Evolutionary conservation across 805 yeast species (phyloP).

Genomic region (Sugiyamaella floridensis): DNA sequence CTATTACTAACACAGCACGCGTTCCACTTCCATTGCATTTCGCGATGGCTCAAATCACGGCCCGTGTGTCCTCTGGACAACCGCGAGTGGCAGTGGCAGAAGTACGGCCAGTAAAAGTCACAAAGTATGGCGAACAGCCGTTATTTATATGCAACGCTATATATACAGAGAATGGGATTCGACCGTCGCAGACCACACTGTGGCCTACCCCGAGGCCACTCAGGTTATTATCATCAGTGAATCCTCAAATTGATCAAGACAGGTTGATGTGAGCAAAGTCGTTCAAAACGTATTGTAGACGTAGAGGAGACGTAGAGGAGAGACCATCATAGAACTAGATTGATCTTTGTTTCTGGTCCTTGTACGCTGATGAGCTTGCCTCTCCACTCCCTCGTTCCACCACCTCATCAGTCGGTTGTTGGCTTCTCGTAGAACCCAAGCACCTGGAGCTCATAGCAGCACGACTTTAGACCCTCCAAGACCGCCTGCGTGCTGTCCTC

Average conservation of each 20-base stretch:
- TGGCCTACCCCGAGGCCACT: too few relatives aligned
- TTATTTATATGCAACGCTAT: slow-evolving; percentile 4
- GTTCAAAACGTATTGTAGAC: too few relatives aligned
- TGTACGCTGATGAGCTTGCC: too few relatives aligned
- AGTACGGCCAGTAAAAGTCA: slow-evolving; percentile 54
- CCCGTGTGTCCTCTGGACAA: slow-evolving; percentile 96
- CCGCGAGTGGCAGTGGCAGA: slow-evolving; percentile 75
- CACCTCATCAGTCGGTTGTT: too few relatives aligned
- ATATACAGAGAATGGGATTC: background rate
- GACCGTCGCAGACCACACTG: background rate
- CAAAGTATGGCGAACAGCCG: background rate
- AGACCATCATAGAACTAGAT: too few relatives aligned
- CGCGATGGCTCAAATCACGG: slow-evolving; percentile 90
- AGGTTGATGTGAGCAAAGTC: too few relatives aligned
- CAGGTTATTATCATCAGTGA: too few relatives aligned
- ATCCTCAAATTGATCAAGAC: too few relatives aligned
- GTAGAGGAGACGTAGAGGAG: too few relatives aligned
- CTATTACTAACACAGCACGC: slow-evolving; percentile 49
- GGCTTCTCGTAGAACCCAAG: slow-evolving; percentile 25
- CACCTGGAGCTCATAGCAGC: slow-evolving; percentile 45
- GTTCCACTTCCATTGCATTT: slow-evolving; percentile 96
- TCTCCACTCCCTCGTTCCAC: too few relatives aligned
- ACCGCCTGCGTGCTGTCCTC: slow-evolving; percentile 24
- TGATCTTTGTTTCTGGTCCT: too few relatives aligned
- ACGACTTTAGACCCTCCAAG: slow-evolving; percentile 37